Conservation (phyloP, 2,329 filamentous ascomycete species). For the Pyricularia sp. region DNA sequence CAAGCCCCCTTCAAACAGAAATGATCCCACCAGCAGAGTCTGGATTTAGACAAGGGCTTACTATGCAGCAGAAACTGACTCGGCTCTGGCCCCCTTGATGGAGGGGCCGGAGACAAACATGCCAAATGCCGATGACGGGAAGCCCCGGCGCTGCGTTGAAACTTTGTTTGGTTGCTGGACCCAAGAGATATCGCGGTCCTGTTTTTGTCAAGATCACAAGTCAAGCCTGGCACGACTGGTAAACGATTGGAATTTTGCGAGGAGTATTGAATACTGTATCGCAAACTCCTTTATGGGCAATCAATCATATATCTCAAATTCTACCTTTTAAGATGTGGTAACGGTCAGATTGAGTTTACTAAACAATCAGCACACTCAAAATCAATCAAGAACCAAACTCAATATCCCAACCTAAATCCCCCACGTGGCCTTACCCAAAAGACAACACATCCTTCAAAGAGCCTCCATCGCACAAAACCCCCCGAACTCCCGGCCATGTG, state of each 20-base stretch:
- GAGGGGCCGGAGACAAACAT: neutral
- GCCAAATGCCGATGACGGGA: neutral
- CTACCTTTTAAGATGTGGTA: neutral
- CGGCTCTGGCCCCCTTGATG: neutral
- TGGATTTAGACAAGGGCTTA: neutral
- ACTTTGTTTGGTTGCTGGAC: neutral
- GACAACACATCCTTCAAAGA: neutral
- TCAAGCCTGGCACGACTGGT: neutral
- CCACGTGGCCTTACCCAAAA: neutral
- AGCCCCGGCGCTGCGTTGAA: neutral
- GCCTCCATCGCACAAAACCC: neutral
- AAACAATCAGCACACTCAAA: neutral
- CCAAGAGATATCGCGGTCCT: neutral
- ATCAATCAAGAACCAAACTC: neutral
- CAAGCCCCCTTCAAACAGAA: too few species aligned
- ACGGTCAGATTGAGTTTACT: neutral
- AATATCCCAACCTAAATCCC: neutral
- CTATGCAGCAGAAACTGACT: neutral
- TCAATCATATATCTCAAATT: neutral
- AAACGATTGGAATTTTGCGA: neutral
- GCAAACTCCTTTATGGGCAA: neutral
- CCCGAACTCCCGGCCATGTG: constrained; percentile 9
- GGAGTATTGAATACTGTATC: neutral
- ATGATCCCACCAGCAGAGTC: neutral
- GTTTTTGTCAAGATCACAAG: neutral